These are phyloP conservation scores for Neonectria punicea DNA, from an alignment of 2,329 filamentous ascomycete species.

Conservation along the genomic window DNA sequence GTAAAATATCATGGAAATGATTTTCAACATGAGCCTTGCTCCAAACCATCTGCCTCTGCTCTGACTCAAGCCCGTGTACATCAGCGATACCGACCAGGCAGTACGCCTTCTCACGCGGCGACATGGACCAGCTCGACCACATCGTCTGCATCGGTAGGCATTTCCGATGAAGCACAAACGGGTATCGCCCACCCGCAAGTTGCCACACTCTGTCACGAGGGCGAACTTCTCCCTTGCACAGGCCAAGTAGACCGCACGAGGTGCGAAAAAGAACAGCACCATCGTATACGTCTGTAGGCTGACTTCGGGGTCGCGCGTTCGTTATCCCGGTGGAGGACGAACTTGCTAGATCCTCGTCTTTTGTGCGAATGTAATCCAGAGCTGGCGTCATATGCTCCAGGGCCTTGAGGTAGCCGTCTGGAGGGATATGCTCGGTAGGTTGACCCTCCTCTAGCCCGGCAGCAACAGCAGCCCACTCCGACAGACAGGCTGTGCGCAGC, in stretches of 20 bases:
- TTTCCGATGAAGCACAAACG: neutral
- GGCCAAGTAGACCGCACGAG: neutral
- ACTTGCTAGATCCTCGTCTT: neutral
- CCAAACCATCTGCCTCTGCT: neutral
- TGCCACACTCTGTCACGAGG: neutral
- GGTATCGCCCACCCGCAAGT: neutral
- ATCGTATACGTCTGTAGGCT: neutral
- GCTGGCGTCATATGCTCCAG: conserved; percentile 2
- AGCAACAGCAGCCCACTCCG: conserved; percentile 4
- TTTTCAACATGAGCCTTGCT: neutral
- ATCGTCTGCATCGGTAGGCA: neutral
- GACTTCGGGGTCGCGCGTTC: neutral
- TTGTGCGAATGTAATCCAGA: neutral
- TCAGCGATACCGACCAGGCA: neutral
- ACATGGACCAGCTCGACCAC: neutral
- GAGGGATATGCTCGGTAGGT: neutral
- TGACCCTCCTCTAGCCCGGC: conserved; percentile 4
- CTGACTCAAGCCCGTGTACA: neutral
- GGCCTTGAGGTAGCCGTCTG: neutral
- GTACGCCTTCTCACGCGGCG: neutral
- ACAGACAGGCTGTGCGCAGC: neutral
- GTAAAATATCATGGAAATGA: neutral
- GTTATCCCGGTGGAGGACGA: neutral
- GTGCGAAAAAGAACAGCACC: neutral
- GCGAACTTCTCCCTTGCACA: neutral